A percentile compares a stretch with the other conserved stretches of the same genome.
phyloP scores from a whole-genome alignment of 331 rosid genomes.

The Spiraea crenata region DNA sequence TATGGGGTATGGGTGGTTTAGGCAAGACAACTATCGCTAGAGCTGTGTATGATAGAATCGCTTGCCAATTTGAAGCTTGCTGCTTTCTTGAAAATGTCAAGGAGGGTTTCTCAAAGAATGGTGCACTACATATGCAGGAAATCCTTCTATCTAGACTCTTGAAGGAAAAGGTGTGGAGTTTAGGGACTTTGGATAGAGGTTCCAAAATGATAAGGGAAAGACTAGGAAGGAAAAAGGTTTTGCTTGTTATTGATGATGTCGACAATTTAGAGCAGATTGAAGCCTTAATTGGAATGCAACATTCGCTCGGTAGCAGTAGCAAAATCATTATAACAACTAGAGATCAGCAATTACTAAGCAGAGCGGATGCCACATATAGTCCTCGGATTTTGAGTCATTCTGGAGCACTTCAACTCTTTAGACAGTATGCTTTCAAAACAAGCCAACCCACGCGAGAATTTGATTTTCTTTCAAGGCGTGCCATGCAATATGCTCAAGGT shows the following conservation, averaged over 20 bases:
- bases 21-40: constrained; percentile 20
- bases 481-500: not conserved
- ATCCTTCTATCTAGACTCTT: not conserved
- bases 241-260: constrained; percentile 19
- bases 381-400: not conserved
- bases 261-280: not conserved
- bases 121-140: not conserved
- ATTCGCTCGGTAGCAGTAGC: not conserved
- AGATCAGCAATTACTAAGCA: not conserved
- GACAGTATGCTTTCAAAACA: not conserved
- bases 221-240: constrained; percentile 4
- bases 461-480: not conserved
- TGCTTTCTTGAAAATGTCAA: constrained; percentile 17
- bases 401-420: not conserved
- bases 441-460: not conserved
- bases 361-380: not conserved
- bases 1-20: constrained; percentile 18
- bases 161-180: not conserved
- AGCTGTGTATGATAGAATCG: not conserved
- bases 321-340: constrained; percentile 18
- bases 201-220: not conserved
- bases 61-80: not conserved
- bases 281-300: not conserved
- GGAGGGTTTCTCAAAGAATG: not conserved
- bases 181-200: not conserved